phyloP scores from a whole-genome alignment of 192 early-diverging fungal species.

The Jimgerdemannia flammicorona region DNA sequence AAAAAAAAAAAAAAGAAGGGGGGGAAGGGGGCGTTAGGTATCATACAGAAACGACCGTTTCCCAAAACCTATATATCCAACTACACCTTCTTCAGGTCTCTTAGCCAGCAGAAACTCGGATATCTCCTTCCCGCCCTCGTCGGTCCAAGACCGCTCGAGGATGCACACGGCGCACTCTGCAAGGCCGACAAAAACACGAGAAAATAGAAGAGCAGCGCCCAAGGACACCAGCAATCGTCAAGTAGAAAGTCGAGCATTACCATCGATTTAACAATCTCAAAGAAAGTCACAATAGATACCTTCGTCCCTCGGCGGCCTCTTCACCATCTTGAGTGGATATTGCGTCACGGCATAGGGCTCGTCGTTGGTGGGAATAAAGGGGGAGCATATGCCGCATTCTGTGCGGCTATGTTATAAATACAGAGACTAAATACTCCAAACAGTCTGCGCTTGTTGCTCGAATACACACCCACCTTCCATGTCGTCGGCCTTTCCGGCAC shows the following conservation, averaged over 20 bases:
- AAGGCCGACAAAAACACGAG: too few species aligned
- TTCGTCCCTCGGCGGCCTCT: slow-evolving; percentile 63
- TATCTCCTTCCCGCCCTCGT: slow-evolving; percentile 4
- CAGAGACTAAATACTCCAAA: too few species aligned
- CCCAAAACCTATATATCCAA: too few species aligned
- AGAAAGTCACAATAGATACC: slow-evolving; percentile 17
- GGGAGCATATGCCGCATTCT: too few species aligned
- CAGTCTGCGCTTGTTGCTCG: too few species aligned
- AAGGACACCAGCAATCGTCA: too few species aligned
- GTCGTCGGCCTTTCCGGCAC: background rate
- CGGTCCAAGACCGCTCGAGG: slow-evolving; percentile 29
- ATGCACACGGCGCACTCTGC: slow-evolving; percentile 57
- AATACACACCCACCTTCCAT: slow-evolving; percentile 12
- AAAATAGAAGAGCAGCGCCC: background rate
- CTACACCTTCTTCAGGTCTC: slow-evolving; percentile 44
- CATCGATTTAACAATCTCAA: background rate
- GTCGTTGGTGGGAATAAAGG: too few species aligned
- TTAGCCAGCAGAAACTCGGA: slow-evolving; percentile 52
- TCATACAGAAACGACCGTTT: too few species aligned
- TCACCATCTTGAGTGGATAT: slow-evolving; percentile 54
- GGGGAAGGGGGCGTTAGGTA: too few species aligned
- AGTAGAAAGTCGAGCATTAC: too few species aligned
- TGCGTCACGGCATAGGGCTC: slow-evolving; percentile 4
- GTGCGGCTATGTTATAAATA: too few species aligned
- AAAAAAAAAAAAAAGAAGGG: too few species aligned